phyloP scores from a whole-genome alignment of 2,329 filamentous ascomycete genomes.

The Delphinella strobiligena region DNA sequence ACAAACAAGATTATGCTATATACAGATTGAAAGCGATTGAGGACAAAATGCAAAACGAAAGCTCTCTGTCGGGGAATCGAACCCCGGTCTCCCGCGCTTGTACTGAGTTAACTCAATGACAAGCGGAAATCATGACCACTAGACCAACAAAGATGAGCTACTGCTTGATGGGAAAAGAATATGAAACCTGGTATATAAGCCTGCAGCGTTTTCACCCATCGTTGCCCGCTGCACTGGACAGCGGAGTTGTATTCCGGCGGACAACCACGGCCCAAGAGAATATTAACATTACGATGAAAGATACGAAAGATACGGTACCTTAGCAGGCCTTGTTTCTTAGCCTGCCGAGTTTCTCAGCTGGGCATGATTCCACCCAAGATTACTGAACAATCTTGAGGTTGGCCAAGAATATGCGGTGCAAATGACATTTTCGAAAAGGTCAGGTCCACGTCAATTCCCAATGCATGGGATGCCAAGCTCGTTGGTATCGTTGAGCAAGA shows the following conservation, averaged over 20 bases:
- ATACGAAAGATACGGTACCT: too few relatives aligned
- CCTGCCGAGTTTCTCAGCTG: too few relatives aligned
- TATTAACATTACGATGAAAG: constrained; percentile 1
- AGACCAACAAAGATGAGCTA: constrained; percentile 6
- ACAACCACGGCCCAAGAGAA: neutral
- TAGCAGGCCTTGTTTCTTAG: too few relatives aligned
- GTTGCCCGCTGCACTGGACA: constrained; percentile 1
- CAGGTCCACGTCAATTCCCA: too few relatives aligned
- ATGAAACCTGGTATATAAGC: neutral
- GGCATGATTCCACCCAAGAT: too few relatives aligned
- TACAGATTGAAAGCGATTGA: too few relatives aligned
- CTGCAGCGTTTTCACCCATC: neutral
- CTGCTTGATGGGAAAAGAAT: neutral
- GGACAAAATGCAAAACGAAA: constrained; percentile 1
- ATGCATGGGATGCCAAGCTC: too few relatives aligned
- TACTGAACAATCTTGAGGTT: too few relatives aligned
- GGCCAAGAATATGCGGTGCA: too few relatives aligned
- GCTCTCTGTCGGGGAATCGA: constrained; percentile 17
- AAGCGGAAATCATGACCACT: constrained; percentile 9
- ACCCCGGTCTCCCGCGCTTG: constrained; percentile 21
- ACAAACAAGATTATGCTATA: too few relatives aligned
- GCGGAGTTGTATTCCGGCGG: constrained; percentile 1
- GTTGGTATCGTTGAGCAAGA: too few relatives aligned
- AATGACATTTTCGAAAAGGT: too few relatives aligned
- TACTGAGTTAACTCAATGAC: constrained; percentile 4